Evolutionary conservation across 2,329 filamentous ascomycete species (phyloP).

Genomic region (Alternaria gansuensis): DNA sequence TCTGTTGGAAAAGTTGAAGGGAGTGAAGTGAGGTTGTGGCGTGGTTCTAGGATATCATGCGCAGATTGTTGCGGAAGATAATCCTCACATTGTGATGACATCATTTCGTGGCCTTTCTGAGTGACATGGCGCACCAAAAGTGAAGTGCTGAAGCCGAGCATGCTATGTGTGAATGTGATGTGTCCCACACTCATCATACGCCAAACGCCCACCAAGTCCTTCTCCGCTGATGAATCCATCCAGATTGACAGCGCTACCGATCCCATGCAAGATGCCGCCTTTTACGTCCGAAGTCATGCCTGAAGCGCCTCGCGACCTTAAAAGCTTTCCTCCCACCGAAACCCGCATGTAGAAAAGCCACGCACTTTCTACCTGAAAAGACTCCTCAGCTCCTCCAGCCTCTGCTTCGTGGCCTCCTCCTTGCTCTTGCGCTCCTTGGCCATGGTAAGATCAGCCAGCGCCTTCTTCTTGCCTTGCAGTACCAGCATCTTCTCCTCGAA

Average conservation of each 20-base stretch:
- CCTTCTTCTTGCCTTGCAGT: conserved; percentile 91
- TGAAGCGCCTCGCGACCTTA: not conserved
- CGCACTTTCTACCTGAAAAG: conserved; percentile 58
- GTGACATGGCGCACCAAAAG: not conserved
- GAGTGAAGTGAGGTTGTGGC: not conserved
- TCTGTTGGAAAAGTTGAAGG: conserved; percentile 32
- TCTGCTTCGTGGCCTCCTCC: conserved; percentile 70
- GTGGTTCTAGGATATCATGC: too few relatives aligned
- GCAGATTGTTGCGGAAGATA: too few relatives aligned
- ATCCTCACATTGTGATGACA: not conserved
- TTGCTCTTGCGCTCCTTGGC: conserved; percentile 63
- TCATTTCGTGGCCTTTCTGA: not conserved
- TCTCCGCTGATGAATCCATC: not conserved
- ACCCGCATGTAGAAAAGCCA: not conserved
- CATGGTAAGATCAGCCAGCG: conserved; percentile 80
- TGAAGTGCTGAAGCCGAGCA: not conserved
- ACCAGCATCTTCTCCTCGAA: conserved; percentile 95
- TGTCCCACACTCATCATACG: too few relatives aligned
- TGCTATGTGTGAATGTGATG: not conserved
- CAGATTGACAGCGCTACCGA: not conserved
- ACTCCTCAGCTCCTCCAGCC: conserved; percentile 67
- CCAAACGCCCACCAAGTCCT: not conserved
- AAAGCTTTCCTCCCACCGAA: not conserved
- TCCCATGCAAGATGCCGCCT: not conserved
- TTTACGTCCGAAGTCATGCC: not conserved